Evolutionary conservation across 148 eudicot genomes (phyloP).

Genomic region (Polygonum aviculare): DNA sequence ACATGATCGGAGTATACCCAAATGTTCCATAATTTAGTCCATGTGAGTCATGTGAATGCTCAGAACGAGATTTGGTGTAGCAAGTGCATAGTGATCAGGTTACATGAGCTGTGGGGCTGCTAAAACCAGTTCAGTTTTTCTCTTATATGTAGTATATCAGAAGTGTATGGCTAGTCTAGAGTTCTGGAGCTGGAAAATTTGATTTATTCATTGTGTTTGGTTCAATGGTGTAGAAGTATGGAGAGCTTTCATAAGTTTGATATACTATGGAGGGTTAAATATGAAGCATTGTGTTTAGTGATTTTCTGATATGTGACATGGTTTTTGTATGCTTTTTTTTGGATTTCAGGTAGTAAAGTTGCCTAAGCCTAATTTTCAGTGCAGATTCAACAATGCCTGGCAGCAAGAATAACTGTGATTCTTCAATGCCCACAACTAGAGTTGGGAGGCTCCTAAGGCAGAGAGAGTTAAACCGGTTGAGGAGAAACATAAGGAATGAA

Average conservation of each 20-base stretch:
- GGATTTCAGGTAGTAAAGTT: not conserved
- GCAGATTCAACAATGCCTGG: slow-evolving; percentile 43
- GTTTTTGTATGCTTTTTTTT: no score
- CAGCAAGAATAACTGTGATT: slow-evolving; percentile 41
- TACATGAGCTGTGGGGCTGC: not conserved
- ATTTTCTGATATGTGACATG: no score
- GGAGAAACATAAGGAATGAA: slow-evolving; percentile 42
- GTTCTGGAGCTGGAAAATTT: not conserved
- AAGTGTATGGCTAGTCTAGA: not conserved
- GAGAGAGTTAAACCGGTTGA: slow-evolving; percentile 47
- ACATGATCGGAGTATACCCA: not conserved
- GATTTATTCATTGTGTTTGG: not conserved
- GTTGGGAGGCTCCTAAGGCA: slow-evolving; percentile 48
- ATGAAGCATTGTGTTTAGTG: no score
- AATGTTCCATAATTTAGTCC: not conserved
- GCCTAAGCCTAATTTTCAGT: slow-evolving; percentile 9
- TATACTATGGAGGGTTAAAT: no score
- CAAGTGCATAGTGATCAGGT: not conserved
- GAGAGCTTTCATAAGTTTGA: no score
- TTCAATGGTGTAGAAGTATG: no score
- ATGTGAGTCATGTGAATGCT: not conserved
- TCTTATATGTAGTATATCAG: not conserved
- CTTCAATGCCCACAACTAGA: slow-evolving; percentile 38
- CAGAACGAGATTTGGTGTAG: not conserved
- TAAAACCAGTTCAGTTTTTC: not conserved